Evolutionary conservation across 345 rosid genomes (phyloP), one percentile per base, ranked within the genome.

Genomic region (Lepidium africanum): DNA sequence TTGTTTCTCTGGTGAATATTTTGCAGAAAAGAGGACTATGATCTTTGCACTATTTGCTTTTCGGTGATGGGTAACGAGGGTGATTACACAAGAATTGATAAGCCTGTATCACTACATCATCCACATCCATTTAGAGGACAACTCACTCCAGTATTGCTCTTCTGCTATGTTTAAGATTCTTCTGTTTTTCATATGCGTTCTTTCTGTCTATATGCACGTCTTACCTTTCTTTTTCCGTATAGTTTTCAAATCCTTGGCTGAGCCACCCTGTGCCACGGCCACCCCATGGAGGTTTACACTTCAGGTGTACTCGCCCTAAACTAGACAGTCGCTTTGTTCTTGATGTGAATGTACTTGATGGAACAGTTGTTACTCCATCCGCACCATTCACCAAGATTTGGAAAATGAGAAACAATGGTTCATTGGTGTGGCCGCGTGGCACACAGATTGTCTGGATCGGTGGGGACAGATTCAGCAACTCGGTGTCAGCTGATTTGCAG

Each of bases 41-140:
- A 95, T 74, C 92, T 95, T n/a, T 95, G 99, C 85, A 80, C 73
- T 75, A 81, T 85, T 65, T 95, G 99, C 82, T 91, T 86, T 58
- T 61, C 83, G 2, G 82, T 79, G 65, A 83, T 85, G 81, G 97
- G 96, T 42, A 83, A 73, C 15, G 90, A 73, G 47, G 72, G 71
- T 59, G 96, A 91, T 42, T 95, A 89, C 73, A 70, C 71, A 27
- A 80, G 84, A 75, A 83, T 95, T 59, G 96, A 89, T 57, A 81
- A 78, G 78, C 97, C 97, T 2, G 40, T 75, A 52, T 49, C 73
- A 40, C 50, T 38, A 62, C 75, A 79, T 3, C 71, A 64, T 54
- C 59, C 69, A 3, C 63, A 77, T 59, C 57, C 72, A 41, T 59
- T 52, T 58, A 89, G 56, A 71, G 80, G 76, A 40, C 70, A 60